Conservation (phyloP, 805 yeast genomes). For the Ogataea nitratoaversa region DNA sequence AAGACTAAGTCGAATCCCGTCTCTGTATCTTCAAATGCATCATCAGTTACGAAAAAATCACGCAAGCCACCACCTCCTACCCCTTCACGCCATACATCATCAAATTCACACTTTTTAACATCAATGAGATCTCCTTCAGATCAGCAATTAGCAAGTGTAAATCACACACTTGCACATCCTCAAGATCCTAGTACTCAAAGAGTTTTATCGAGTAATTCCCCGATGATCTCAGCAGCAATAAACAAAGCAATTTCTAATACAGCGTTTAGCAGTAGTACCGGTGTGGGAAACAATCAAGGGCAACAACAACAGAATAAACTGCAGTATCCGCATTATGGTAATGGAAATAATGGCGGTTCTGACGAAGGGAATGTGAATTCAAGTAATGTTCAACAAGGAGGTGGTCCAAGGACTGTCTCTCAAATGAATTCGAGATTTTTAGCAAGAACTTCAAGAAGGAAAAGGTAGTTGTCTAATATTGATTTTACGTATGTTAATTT, state of each 20-base stretch:
- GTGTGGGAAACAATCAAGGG: background rate
- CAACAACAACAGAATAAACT: constrained; percentile 1
- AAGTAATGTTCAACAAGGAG: too few species aligned
- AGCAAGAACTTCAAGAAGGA: constrained; percentile 50
- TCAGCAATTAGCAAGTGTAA: background rate
- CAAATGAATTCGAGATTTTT: constrained; percentile 58
- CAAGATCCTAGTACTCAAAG: constrained; percentile 13
- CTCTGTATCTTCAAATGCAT: too few species aligned
- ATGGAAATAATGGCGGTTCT: constrained; percentile 1
- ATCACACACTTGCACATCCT: background rate
- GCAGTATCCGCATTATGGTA: constrained; percentile 1
- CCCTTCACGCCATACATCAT: too few species aligned
- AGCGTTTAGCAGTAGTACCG: constrained; percentile 1
- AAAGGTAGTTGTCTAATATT: constrained; percentile 14
- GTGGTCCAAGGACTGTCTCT: constrained; percentile 39
- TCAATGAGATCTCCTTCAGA: constrained; percentile 16
- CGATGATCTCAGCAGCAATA: constrained; percentile 34
- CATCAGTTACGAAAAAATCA: background rate
- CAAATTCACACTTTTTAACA: too few species aligned
- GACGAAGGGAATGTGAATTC: background rate
- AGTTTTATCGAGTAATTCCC: constrained; percentile 21
- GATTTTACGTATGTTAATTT: too few species aligned
- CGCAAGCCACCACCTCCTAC: constrained; percentile 17
- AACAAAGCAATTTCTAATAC: constrained; percentile 28
- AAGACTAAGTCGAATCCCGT: background rate